These are phyloP conservation scores for Baudoinia panamericana DNA, from an alignment of 495 filamentous ascomycete genomes.

Conservation along the genomic window DNA sequence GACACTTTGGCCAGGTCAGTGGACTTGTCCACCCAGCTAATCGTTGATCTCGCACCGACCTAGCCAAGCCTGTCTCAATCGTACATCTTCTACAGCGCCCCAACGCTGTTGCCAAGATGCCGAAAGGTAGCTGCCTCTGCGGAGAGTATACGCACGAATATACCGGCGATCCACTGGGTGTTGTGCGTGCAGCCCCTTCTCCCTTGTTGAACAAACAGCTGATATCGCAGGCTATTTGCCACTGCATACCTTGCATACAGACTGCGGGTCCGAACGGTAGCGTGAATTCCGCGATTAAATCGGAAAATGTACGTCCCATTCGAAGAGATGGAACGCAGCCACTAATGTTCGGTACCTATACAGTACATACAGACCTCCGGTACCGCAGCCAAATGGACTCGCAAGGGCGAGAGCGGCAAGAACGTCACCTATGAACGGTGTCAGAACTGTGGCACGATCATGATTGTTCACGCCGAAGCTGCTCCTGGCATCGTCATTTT, in stretches of 20 bases:
- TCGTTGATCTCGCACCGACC: too few species aligned
- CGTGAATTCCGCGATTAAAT: slow-evolving; percentile 4
- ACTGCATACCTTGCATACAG: slow-evolving; percentile 17
- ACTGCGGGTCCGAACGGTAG: slow-evolving; percentile 13
- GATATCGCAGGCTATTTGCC: slow-evolving; percentile 7
- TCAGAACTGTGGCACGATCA: slow-evolving; percentile 4
- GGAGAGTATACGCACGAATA: slow-evolving; percentile 12
- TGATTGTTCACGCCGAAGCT: slow-evolving; percentile 6
- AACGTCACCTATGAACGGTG: slow-evolving; percentile 12
- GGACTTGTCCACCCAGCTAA: too few species aligned
- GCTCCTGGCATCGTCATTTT: slow-evolving; percentile 5
- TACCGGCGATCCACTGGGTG: background rate
- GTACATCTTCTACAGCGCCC: too few species aligned
- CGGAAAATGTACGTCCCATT: slow-evolving; percentile 3
- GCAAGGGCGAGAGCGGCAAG: slow-evolving; percentile 14
- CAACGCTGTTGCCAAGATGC: slow-evolving; percentile 7
- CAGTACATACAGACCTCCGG: slow-evolving; percentile 10
- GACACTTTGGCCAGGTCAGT: too few species aligned
- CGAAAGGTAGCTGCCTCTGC: slow-evolving; percentile 14
- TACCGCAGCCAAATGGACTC: slow-evolving; percentile 1
- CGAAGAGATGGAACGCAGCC: background rate
- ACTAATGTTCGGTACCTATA: background rate
- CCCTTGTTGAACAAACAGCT: background rate
- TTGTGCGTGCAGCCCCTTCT: background rate
- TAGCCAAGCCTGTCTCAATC: too few species aligned